Base-by-base conservation (phyloP, 768 basidiomycete species). In the Baorangia bicolor region DNA sequence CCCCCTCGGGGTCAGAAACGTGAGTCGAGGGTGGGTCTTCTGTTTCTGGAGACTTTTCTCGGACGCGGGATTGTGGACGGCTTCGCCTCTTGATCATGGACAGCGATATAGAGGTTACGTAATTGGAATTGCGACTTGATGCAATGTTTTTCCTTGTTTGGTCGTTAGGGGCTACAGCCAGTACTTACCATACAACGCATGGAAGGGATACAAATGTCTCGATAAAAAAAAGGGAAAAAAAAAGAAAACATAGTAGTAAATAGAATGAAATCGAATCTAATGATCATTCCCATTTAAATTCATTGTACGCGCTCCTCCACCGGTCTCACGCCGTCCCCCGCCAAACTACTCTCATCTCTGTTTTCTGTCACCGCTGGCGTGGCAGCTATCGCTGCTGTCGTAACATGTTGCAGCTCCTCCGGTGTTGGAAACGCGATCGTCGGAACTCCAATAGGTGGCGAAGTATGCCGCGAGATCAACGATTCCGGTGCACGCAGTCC, bases 41-140 rank as follows among this genome's bases (percentile, higher is more conserved):
- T 5, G 51, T 51, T 21, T 78, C 76, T 42, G 60, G 62, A 0
- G 85, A 84, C 43, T 64, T 71, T 67, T 83, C 81, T 14, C 89
- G 79, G 21, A 80, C 62, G 31, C 78, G 78, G 25, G 79, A 75
- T 63, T 83, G 84, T 35, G 89, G 89, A 38, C 89, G 82, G 48
- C 73, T 78, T 34, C 90, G 86, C 73, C 84, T 88, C 76, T 83
- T 91, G 77, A 92, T 88, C 80, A 87, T 84, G 66, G 60, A 48
- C 9, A 23, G 6, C 21, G 33, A 12, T 28, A 20, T 8, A 18
- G 12, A 31, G 6, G 39, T 64, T 54, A 64, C 30, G 45, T 64
- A 64, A 61, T 25, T 8, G 9, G 2, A 3, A 21, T 9, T 45
- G 44, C 16, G 12, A 20, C n/a, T 23, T 30, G n/a, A 13, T 14